Conservation (phyloP, 805 yeast species). For the Yueomyces sinensis region DNA sequence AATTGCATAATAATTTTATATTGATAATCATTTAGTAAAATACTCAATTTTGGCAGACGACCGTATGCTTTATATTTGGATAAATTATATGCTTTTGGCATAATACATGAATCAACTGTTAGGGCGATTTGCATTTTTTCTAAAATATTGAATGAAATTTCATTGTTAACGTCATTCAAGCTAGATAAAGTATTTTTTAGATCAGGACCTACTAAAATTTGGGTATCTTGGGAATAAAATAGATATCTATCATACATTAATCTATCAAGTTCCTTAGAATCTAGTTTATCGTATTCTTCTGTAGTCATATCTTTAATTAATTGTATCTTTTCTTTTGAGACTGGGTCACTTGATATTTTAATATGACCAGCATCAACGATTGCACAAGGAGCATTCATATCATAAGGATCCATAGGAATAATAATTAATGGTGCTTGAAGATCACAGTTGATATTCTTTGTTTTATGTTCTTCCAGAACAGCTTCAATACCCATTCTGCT, state of each 20-base stretch:
- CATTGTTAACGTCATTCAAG: constrained; percentile 34
- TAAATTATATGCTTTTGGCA: constrained; percentile 65
- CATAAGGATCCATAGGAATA: constrained; percentile 67
- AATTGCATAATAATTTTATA: constrained; percentile 78
- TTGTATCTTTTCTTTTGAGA: constrained; percentile 51
- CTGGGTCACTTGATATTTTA: constrained; percentile 68
- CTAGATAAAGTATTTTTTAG: constrained; percentile 68
- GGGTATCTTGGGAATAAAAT: constrained; percentile 70
- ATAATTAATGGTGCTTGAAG: constrained; percentile 88
- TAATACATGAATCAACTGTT: constrained; percentile 66
- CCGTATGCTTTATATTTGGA: constrained; percentile 67
- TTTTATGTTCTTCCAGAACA: constrained; percentile 89
- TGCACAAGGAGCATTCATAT: constrained; percentile 77
- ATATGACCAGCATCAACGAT: constrained; percentile 94
- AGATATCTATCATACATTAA: constrained; percentile 85
- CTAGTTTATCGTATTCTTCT: constrained; percentile 57
- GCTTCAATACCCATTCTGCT: constrained; percentile 88
- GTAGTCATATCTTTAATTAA: constrained; percentile 50
- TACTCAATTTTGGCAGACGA: constrained; percentile 55
- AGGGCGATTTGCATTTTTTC: constrained; percentile 67
- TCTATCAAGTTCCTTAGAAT: constrained; percentile 37
- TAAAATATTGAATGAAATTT: constrained; percentile 41
- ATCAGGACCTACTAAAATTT: constrained; percentile 73
- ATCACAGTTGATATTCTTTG: constrained; percentile 73
- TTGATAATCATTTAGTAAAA: constrained; percentile 76